phyloP scores from a whole-genome alignment of 192 early-diverging fungal species.

The Glomus cerebriforme region DNA sequence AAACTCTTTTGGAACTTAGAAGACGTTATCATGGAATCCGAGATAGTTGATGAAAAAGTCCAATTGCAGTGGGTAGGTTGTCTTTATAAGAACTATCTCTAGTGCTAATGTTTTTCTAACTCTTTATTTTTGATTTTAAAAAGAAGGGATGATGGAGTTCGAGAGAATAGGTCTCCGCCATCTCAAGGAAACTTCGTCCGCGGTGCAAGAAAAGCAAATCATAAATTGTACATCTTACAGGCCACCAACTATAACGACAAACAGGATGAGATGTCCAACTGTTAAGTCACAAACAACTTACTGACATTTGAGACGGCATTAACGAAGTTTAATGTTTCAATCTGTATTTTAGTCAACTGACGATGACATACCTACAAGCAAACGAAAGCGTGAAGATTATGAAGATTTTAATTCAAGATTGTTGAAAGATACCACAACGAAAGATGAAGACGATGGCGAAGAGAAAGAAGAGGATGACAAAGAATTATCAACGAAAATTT shows the following conservation, averaged over 20 bases:
- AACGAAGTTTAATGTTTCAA: too few species aligned
- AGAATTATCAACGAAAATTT: neutral
- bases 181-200: neutral
- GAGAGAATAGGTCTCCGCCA: conserved; percentile 1
- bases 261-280: too few species aligned
- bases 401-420: too few species aligned
- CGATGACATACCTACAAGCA: too few species aligned
- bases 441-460: neutral
- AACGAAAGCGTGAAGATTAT: too few species aligned
- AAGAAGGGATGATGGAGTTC: conserved; percentile 24
- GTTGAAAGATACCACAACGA: too few species aligned
- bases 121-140: neutral
- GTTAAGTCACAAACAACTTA: too few species aligned
- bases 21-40: conserved; percentile 3
- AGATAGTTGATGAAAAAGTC: conserved; percentile 6
- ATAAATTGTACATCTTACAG: too few species aligned
- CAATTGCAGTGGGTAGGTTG: conserved; percentile 29
- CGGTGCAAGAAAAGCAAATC: conserved; percentile 20
- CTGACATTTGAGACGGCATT: too few species aligned
- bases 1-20: conserved; percentile 21
- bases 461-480: neutral
- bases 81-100: conserved; percentile 25
- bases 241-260: too few species aligned
- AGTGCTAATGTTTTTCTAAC: conserved; percentile 1
- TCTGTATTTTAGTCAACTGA: too few species aligned